These are phyloP conservation scores for Erythrophleum ivorense DNA, from an alignment of 331 rosid genomes.

Conservation along the genomic window DNA sequence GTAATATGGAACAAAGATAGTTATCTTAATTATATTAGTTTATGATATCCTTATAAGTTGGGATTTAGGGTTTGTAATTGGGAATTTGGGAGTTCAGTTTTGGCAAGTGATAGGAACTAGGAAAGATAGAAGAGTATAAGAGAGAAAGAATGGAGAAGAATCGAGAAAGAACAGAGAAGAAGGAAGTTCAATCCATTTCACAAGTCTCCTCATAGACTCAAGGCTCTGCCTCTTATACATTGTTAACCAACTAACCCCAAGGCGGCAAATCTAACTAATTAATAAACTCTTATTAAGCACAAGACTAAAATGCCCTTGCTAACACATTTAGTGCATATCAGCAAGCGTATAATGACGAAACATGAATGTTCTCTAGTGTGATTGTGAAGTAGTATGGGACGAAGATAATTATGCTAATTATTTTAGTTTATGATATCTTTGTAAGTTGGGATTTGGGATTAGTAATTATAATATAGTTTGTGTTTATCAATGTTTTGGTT, in stretches of 20 bases:
- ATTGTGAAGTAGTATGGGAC: neutral
- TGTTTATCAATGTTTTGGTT: neutral
- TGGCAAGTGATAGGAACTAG: neutral
- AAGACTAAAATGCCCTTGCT: neutral
- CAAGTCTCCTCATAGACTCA: neutral
- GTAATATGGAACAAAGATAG: neutral
- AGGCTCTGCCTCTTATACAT: neutral
- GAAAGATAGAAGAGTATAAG: neutral
- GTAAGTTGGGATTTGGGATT: neutral
- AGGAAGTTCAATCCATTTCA: neutral
- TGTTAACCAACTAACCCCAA: neutral
- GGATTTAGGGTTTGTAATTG: neutral
- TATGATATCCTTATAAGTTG: neutral
- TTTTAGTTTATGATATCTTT: neutral
- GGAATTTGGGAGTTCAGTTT: neutral
- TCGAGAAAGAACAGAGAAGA: neutral
- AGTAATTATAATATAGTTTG: neutral
- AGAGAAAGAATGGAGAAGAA: neutral
- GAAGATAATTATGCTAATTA: slow-evolving; percentile 1
- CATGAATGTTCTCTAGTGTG: neutral
- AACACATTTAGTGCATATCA: neutral
- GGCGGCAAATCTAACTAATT: neutral
- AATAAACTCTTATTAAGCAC: neutral
- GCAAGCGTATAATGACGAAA: neutral
- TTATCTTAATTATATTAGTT: neutral